Percentiles rank a stretch among this genome's conserved stretches.
These are phyloP conservation scores for Boletus sp. DNA, from an alignment of 768 basidiomycete species.

Conservation along the genomic window DNA sequence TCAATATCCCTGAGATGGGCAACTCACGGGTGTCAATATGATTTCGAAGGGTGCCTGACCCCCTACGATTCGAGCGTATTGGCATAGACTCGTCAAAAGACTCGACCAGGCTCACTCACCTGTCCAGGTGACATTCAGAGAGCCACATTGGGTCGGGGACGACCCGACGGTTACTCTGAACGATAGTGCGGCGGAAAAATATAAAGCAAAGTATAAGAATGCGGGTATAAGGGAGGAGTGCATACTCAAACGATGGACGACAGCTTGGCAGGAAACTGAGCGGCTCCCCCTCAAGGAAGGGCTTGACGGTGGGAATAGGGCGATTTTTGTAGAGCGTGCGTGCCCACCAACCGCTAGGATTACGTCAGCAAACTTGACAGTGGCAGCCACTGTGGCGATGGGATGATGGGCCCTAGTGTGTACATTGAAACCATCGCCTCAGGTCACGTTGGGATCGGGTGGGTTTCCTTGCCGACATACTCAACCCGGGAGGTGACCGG, in stretches of 20 bases:
- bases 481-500: neutral
- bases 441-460: neutral
- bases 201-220: constrained; percentile 23
- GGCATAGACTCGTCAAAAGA: neutral
- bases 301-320: constrained; percentile 2
- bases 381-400: neutral
- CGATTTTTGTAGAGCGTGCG: constrained; percentile 8
- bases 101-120: constrained; percentile 41
- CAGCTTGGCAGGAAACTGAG: constrained; percentile 6
- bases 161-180: constrained; percentile 50
- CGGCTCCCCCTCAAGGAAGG: constrained; percentile 6
- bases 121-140: constrained; percentile 59
- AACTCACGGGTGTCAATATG: constrained; percentile 50
- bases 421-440: too few relatives aligned
- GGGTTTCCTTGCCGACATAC: neutral
- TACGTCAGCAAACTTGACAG: constrained; percentile 21
- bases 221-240: constrained; percentile 25
- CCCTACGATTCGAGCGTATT: constrained; percentile 36
- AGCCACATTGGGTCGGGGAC: constrained; percentile 58
- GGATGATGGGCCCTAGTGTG: too few relatives aligned
- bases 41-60: constrained; percentile 54
- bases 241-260: constrained; percentile 27
- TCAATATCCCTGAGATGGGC: neutral
- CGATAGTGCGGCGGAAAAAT: constrained; percentile 20
- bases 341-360: neutral